phyloP scores from a whole-genome alignment of 2,329 filamentous ascomycete species.

The Beauveria pseudobassiana region DNA sequence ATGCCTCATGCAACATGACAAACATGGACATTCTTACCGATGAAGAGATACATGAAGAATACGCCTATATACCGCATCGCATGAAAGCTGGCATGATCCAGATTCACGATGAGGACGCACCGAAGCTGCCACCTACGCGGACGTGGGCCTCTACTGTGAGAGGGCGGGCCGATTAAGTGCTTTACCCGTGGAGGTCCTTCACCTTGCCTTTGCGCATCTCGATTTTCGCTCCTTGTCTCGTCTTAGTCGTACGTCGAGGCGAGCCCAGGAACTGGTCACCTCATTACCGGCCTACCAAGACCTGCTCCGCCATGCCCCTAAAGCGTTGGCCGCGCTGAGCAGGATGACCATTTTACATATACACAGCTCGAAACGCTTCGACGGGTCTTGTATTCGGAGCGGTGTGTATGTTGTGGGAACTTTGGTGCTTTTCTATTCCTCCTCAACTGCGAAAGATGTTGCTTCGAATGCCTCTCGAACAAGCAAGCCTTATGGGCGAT shows the following conservation, averaged over 20 bases:
- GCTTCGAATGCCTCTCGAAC: conserved; percentile 21
- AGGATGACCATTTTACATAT: conserved; percentile 17
- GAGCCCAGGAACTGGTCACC: conserved; percentile 20
- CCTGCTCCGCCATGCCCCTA: conserved; percentile 32
- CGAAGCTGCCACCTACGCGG: neutral
- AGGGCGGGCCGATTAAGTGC: conserved; percentile 18
- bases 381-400: conserved; percentile 16
- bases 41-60: neutral
- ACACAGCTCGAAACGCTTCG: conserved; percentile 18
- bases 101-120: neutral
- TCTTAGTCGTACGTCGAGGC: conserved; percentile 19
- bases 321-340: conserved; percentile 19
- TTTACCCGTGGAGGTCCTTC: conserved; percentile 20
- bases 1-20: neutral
- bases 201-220: conserved; percentile 20
- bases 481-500: conserved; percentile 21
- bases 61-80: neutral
- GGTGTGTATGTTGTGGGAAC: conserved; percentile 22
- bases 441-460: conserved; percentile 25
- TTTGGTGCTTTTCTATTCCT: conserved; percentile 25
- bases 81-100: neutral
- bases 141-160: neutral
- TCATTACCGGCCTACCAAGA: conserved; percentile 31
- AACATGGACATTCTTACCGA: neutral
- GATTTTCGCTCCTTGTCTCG: conserved; percentile 23